Evolutionary conservation across 768 basidiomycete species (phyloP), one percentile per base, ranked within the genome.

Genomic region (Suillus brevipes): DNA sequence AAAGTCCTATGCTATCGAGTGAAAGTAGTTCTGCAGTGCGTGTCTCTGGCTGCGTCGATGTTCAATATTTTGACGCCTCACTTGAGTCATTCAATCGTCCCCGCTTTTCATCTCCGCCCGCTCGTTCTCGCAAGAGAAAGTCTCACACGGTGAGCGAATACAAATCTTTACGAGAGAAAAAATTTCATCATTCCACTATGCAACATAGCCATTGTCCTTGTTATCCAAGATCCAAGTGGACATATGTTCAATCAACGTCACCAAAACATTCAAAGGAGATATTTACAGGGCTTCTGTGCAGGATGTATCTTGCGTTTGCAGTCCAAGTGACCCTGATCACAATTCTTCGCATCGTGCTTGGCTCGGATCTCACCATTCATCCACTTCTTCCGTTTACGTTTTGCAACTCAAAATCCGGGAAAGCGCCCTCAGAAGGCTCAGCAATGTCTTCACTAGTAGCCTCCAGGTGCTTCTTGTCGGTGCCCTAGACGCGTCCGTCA

Each of bases 261-360:
- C 80, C 47, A 76, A 79, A 63, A 74, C 74, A 62, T 69, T 79
- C 49, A 73, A 72, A 14, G 58, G 67, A 14, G 71, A 76, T 25
- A 78, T 78, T 49, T 86, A 87, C 69, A 78, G 76, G 58, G 69
- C 83, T 23, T 73, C 78, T 58, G 70, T 89, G 25, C 78, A 80
- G 50, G 74, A 81, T 36, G 68, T 85, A 16, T 67, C 71, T 1
- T 68, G 85, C 31, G 73, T 74, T 40, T 80, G 83, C 31, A 79
- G 80, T 34, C 77, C 84, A 18, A 87, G 88, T 65, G 79, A 86
- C 58, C 77, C 83, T 5, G 75, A 75, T 12, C 65, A 70, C 25
- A 81, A 81, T 67, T 66, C 75, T 2, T 72, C 85, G 7, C 88
- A 90, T 72, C 77, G 76, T 56, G 73, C 81, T 60, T 83, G 84